Base-by-base conservation (phyloP, 163 green algal genomes). In the Trebouxiophyceae sp. region DNA sequence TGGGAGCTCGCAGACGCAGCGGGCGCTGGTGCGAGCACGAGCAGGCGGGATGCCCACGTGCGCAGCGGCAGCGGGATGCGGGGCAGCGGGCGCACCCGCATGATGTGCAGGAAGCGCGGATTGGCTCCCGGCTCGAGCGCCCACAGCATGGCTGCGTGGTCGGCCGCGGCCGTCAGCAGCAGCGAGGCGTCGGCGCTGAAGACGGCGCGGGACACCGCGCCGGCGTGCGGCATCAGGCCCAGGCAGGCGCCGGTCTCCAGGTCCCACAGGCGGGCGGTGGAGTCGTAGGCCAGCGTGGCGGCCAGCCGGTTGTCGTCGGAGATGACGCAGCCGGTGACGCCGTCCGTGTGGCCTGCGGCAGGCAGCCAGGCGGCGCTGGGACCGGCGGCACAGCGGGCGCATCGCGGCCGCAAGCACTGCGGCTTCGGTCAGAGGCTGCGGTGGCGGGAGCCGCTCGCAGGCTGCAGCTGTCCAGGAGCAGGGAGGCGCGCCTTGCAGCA, bases 191-290 rank as follows among this genome's bases (percentile, higher is more conserved):
- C 23, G 7, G 75, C 65, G 2, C 67, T 66, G 2, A 93, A 59
- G 1, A 66, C 69, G 5, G 85, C 65, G 4, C 32, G 39, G 7
- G 45, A 66, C 8, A 69, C 54, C 30, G 63, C 62, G 1, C 27
- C 26, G 20, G 16, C 33, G 20, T 68, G 62, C 45, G 64, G 27
- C 31, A 75, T 6, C 29, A 62, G 44, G 24, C 33, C 62, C 24
- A 69, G 8, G 39, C 77, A 85, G 33, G 33, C 58, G 27, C 80
- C 85, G 22, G 57, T 76, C 2, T 29, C 8, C 23, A 84, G 31
- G 57, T 93, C 79, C 80, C 81, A 93, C 6, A 93, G 62, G 0
- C 87, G 76, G 1, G 77, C 81, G 1, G 87, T 91, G 31, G 64
- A 69, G 71, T 91, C 85, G 30, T 69, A 63, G 39, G 62, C 68